Evolutionary conservation across 345 rosid genomes (phyloP), one percentile per base, ranked within the genome.

Genomic region (Citrus hindsii): DNA sequence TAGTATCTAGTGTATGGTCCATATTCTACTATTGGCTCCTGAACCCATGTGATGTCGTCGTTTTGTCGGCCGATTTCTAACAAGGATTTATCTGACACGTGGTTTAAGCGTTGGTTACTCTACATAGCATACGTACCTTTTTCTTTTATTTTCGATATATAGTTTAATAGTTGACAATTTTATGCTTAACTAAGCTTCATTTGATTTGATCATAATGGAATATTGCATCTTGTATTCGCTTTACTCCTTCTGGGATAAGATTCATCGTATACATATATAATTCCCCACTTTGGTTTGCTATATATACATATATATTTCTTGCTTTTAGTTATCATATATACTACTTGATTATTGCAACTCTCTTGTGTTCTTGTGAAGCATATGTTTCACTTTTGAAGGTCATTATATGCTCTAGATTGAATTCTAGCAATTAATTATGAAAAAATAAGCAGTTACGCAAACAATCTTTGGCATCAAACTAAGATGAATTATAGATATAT

Each of bases 1-100:
- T 28, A 53, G 63, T 68, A 27, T 27, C 62, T 22, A 9, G 60
- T 37, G 13, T 9, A 60, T 76, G 74, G 63, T 76, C 62, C 77
- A 32, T 28, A 28, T 25, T 64, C 56, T 66, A 55, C 67, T 67
- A 21, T 28, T 67, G 7, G 10, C 13, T 27, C 56, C 56, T 2
- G 40, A 53, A 37, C 33, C 60, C 68, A 77, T 66, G 64, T 61
- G 32, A 19, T 42, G 22, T 25, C 38, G 80, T 71, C 74, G 1
- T 28, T 67, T 42, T 67, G 78, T 77, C 84, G 78, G 71, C 59
- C 37, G 35, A 13, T 46, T 46, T 46, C 18, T 13, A 12, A 13
- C 12, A 35, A 35, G 32, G 18, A 37, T 73, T 27, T 64, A 62
- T 40, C 27, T 40, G 35, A n/a, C 61, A 3, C 40, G 18, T 37